These are phyloP conservation scores for Blastocystis sp. DNA, from an alignment of 352 stramenopile genomes.

Conservation along the genomic window DNA sequence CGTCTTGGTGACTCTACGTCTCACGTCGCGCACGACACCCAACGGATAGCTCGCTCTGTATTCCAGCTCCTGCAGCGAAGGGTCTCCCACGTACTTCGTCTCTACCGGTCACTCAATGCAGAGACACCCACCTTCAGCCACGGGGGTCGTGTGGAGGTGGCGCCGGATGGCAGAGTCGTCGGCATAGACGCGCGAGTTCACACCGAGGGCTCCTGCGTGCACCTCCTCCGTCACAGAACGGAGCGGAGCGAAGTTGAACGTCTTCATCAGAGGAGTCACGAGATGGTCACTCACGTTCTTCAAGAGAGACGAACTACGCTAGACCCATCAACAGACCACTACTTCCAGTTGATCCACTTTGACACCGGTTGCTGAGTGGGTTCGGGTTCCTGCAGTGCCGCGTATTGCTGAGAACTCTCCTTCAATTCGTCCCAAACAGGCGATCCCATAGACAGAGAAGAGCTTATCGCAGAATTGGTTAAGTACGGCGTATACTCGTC, in stretches of 20 bases:
- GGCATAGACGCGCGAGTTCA: neutral
- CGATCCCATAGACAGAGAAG: neutral
- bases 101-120: neutral
- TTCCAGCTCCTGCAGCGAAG: neutral
- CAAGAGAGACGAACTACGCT: neutral
- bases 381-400: neutral
- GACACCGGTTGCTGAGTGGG: neutral
- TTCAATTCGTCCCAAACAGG: neutral
- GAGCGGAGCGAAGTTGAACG: neutral
- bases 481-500: constrained; percentile 57
- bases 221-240: neutral
- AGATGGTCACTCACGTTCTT: neutral
- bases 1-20: neutral
- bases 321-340: neutral
- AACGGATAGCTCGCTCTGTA: constrained; percentile 30
- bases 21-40: neutral
- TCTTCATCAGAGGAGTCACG: neutral
- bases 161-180: neutral
- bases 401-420: neutral
- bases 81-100: neutral
- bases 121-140: no score
- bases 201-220: neutral
- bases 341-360: neutral
- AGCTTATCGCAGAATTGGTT: neutral
- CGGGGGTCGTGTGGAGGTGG: no score